phyloP scores from a whole-genome alignment of 768 basidiomycete species.

The Boletus rubescentipes region DNA sequence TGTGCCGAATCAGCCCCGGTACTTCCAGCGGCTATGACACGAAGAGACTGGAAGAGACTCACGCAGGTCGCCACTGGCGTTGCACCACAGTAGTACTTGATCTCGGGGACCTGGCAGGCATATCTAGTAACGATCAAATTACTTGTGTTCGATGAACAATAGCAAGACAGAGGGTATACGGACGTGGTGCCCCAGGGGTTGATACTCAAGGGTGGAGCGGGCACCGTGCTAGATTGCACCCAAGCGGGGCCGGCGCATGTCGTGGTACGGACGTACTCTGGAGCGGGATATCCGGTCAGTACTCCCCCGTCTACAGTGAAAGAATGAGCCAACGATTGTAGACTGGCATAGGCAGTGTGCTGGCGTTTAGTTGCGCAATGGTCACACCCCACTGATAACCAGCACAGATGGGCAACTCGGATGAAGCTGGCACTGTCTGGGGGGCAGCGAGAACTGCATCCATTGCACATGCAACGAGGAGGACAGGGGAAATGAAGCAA shows the following conservation, averaged over 20 bases:
- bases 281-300: neutral
- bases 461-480: constrained; percentile 1
- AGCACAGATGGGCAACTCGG: constrained; percentile 1
- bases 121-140: constrained; percentile 8
- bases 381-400: constrained; percentile 20
- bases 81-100: constrained; percentile 9
- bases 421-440: neutral
- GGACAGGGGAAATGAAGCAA: neutral
- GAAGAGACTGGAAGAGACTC: neutral
- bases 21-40: no score
- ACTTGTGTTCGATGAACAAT: neutral
- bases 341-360: constrained; percentile 3
- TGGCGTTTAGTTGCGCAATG: constrained; percentile 2
- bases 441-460: constrained; percentile 3
- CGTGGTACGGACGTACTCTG: constrained; percentile 13
- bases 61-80: constrained; percentile 16
- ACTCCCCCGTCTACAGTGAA: neutral
- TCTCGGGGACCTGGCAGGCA: constrained; percentile 12
- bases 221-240: constrained; percentile 16
- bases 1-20: neutral
- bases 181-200: constrained; percentile 7
- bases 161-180: neutral
- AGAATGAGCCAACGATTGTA: constrained; percentile 15
- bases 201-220: constrained; percentile 17
- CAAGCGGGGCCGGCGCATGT: constrained; percentile 16